Conservation (phyloP, 306 rosid genomes). For the Chamaecrista fasciculata region DNA sequence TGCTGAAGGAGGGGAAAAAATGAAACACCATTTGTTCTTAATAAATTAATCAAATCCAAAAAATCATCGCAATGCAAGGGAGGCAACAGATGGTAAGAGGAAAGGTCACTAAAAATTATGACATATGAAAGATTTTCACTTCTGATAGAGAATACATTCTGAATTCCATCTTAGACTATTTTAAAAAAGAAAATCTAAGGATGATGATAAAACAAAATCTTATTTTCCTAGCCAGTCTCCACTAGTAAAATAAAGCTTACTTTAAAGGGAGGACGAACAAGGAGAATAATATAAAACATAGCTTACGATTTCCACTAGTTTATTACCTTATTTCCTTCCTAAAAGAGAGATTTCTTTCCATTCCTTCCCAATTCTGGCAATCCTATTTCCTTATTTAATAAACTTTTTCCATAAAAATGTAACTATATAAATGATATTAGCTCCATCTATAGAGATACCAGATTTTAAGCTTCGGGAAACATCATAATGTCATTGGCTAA, state of each 20-base stretch:
- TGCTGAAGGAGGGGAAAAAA: not conserved
- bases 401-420: not conserved
- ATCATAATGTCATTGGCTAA: not conserved
- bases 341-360: not conserved
- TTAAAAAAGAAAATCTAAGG: not conserved
- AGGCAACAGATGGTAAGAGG: not conserved
- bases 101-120: not conserved
- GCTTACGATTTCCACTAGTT: not conserved
- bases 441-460: not conserved
- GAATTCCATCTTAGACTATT: not conserved
- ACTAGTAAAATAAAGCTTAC: no score
- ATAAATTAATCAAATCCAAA: not conserved
- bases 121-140: not conserved
- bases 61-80: not conserved
- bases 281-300: not conserved
- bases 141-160: not conserved
- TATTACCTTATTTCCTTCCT: not conserved
- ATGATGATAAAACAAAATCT: not conserved
- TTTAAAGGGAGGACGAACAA: conserved; percentile 5
- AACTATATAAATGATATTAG: not conserved
- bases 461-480: not conserved
- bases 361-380: not conserved
- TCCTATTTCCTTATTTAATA: not conserved
- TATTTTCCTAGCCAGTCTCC: not conserved
- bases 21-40: conserved; percentile 1